phyloP scores from a whole-genome alignment of 1,139 yeast genomes.

The Pneumocystis canis region DNA sequence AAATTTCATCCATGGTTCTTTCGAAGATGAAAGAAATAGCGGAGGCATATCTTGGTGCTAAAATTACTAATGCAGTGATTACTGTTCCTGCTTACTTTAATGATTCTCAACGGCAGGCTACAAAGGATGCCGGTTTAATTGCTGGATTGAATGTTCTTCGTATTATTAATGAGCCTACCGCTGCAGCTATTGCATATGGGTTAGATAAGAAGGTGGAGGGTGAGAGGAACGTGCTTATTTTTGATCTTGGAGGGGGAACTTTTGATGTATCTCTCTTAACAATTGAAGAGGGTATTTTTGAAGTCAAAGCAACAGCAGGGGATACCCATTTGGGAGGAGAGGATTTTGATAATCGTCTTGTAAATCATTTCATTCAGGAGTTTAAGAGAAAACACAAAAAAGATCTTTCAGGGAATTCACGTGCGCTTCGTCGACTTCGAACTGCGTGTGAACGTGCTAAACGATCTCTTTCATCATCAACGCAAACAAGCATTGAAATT shows the following conservation, averaged over 20 bases:
- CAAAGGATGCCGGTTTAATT: constrained; percentile 94
- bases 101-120: constrained; percentile 93
- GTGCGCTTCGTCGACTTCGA: constrained; percentile 97
- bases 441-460: constrained; percentile 99
- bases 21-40: constrained; percentile 93
- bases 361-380: constrained; percentile 85
- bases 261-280: constrained; percentile 93
- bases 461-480: constrained; percentile 94
- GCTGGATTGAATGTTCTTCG: constrained; percentile 89
- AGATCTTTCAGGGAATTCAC: constrained; percentile 81
- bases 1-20: constrained; percentile 86
- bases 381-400: constrained; percentile 94
- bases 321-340: constrained; percentile 99
- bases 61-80: constrained; percentile 77
- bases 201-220: constrained; percentile 78
- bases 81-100: constrained; percentile 94
- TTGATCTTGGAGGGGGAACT: constrained; percentile 98
- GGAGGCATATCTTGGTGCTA: constrained; percentile 76
- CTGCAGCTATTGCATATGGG: constrained; percentile 97
- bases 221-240: constrained; percentile 79
- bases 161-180: constrained; percentile 92
- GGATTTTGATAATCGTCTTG: constrained; percentile 94
- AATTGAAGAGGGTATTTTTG: constrained; percentile 98
- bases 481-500: constrained; percentile 92
- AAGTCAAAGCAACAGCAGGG: constrained; percentile 99